phyloP scores from a whole-genome alignment of 176 grass and related monocot genomes.

The Poa pratensis region DNA sequence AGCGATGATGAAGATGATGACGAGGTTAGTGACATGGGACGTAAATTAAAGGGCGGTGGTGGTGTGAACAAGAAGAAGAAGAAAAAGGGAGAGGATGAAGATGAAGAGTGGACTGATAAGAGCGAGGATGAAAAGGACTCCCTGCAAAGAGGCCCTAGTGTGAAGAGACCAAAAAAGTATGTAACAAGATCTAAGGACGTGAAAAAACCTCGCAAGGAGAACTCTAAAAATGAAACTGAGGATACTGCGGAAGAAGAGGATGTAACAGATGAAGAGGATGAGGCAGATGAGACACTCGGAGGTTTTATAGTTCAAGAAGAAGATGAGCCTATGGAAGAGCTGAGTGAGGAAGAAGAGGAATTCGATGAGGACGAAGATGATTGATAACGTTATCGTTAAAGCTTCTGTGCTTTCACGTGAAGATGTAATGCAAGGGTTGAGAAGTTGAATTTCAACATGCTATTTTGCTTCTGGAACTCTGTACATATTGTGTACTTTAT shows the following conservation, averaged over 20 bases:
- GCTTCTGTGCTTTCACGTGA: background rate
- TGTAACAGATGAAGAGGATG: conserved; percentile 59
- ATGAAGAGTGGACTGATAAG: conserved; percentile 71
- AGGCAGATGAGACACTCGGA: conserved; percentile 78
- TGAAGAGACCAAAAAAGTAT: conserved; percentile 58
- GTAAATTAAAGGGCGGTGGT: conserved; percentile 32
- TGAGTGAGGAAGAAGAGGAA: conserved; percentile 53
- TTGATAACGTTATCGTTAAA: conserved; percentile 4
- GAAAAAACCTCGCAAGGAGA: conserved; percentile 47
- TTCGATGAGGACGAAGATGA: conserved; percentile 63
- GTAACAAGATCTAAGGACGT: conserved; percentile 59
- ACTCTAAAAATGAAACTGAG: background rate
- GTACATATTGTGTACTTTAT: conserved; percentile 13
- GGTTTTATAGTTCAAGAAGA: conserved; percentile 74
- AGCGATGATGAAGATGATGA: conserved; percentile 52
- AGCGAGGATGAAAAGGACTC: conserved; percentile 56
- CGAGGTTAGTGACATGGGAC: conserved; percentile 18
- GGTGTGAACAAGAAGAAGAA: conserved; percentile 44
- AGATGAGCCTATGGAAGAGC: conserved; percentile 50
- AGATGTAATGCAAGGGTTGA: conserved; percentile 23
- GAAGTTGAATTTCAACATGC: background rate
- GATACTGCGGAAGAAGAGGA: conserved; percentile 30
- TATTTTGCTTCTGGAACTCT: background rate
- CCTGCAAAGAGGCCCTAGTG: conserved; percentile 33
- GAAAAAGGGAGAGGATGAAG: conserved; percentile 39